Evolutionary conservation across 1,284 basidiomycete genomes (phyloP).

Genomic region (Ceratobasidium sp.): DNA sequence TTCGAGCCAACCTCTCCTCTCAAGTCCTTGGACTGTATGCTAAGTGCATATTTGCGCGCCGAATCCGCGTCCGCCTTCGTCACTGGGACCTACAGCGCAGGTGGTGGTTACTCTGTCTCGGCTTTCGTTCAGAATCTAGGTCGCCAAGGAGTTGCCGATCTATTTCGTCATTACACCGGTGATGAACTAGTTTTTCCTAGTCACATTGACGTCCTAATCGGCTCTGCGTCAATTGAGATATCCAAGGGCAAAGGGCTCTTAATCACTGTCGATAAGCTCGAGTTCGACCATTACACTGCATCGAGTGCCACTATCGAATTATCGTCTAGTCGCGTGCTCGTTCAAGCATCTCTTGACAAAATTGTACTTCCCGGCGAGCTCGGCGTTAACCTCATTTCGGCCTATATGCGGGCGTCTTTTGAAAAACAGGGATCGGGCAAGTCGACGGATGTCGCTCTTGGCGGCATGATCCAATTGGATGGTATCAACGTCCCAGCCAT

Average conservation of each 20-base stretch:
- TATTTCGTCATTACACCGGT: neutral
- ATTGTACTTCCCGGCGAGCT: neutral
- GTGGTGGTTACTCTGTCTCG: neutral
- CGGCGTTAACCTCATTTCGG: neutral
- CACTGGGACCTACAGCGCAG: neutral
- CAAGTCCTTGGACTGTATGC: neutral
- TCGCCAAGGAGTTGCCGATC: neutral
- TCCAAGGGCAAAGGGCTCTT: neutral
- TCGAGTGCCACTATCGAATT: neutral
- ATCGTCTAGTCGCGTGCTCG: neutral
- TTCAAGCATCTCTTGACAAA: neutral
- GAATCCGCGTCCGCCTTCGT: neutral
- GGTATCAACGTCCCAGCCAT: too few relatives aligned
- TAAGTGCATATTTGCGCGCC: neutral
- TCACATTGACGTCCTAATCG: neutral
- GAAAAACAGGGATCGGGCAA: neutral
- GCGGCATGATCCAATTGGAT: neutral
- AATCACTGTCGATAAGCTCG: conserved; percentile 10
- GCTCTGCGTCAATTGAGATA: neutral
- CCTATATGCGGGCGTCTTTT: neutral
- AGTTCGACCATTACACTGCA: neutral
- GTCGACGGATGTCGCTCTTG: neutral
- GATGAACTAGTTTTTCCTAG: neutral
- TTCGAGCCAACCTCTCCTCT: neutral
- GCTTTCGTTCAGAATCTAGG: neutral